Base-by-base conservation (phyloP, 2,329 filamentous ascomycete species). In the Drechslerella stenobrocha region DNA sequence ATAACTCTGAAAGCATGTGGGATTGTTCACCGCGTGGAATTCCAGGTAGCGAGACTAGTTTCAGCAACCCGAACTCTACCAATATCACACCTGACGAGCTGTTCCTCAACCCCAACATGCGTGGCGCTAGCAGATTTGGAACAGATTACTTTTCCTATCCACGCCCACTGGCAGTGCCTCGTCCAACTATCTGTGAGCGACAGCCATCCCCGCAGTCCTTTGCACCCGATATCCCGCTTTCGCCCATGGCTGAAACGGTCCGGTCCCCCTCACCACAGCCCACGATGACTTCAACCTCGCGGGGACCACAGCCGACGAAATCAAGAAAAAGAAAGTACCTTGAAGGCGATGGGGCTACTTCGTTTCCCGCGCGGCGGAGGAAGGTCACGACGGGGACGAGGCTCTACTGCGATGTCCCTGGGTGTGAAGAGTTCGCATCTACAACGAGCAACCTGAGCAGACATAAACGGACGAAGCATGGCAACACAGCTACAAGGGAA, bases 401-500 rank as follows among this genome's bases (percentile, higher is more conserved):
- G 30, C 24, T 67, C 1, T 67, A 67, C 35, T 67, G 63, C 23
- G 55, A 67, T 34, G 63, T 67, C 45, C 63, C 55, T 2, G 63
- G 63, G 22, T 67, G 63, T 22, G 63, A 67, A 18, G 63, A 67
- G 55, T 67, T 67, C 23, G 63, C 63, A 13, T 67, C 63, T n/a
- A 67, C 63, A 3, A 60, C 63, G 3, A 67, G 63, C 45, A 67
- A 67, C 46, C 32, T 67, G 18, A 67, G 63, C 35, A 42, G 63
- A 51, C 63, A 67, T 47, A 67, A 67, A 28, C 44, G 63, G 20
- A 67, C 63, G 13, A 67, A 67, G 45, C 63, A 67, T 35, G 63
- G 63, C 18, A 67, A 60, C 15, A 28, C 46, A 9, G 63, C 63
- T 7, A 45, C 53, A 23, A 55, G 63, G 24, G 63, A 67, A 13